Base-by-base conservation (phyloP, 805 yeast species). In the Kodamaea kaohsiungensis region DNA sequence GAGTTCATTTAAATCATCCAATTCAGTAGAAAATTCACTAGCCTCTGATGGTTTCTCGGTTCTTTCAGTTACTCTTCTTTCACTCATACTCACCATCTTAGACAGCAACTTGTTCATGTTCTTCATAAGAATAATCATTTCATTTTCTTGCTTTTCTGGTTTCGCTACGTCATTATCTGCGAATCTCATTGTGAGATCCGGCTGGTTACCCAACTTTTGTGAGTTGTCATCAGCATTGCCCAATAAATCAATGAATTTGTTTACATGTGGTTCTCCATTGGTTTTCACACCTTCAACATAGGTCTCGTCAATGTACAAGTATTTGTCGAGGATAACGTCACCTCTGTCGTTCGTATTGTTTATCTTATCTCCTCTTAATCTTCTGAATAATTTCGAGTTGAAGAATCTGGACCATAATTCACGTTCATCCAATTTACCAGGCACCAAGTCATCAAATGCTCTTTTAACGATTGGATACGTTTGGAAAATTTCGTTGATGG, bases 341-440 rank as follows among this genome's bases (percentile, higher is more conserved):
- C 95, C 91, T 58, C 96, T 80, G 58, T 89, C 90, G 65, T 83
- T 87, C 2, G 81, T 71, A 63, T 86, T 84, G 51, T 72, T 73
- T 51, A 91, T 81, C 59, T 85, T 86, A 65, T 95, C 98, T 55
- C 99, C 99, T 66, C 97, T 80, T 35, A 95, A 75, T 62, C 91
- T 83, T 60, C 97, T 79, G 65, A 92, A 95, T 56, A 95, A 73
- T 62, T 91, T 88, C 0, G 98, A 91, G 63, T 90, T 86, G 77
- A 95, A 95, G 64, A 95, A 95, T 57, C 98, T 76, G 9, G 96
- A 90, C 99, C 99, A 95, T 63, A 95, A 95, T 65, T 89, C 96
- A 43, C 93, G 92, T 67, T 95, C 98, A 48, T 83, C 81, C 51
- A 95, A 78, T 57, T 87, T 86, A 12, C 57, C 62, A 0, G 98